Evolutionary conservation across 179 eudicot species (phyloP).

Genomic region (Beta lomatogona): DNA sequence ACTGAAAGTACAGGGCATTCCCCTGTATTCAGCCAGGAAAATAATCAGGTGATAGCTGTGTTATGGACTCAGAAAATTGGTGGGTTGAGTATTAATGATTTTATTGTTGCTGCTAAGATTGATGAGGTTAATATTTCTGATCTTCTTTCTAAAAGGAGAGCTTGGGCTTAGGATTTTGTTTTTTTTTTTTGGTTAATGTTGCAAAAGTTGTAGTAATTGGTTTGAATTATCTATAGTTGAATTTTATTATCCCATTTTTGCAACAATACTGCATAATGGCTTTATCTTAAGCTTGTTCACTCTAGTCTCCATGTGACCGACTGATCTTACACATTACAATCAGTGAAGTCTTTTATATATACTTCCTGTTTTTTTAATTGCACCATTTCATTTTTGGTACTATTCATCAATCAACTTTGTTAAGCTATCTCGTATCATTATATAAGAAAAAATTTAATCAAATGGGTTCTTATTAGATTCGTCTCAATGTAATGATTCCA

Average conservation of each 20-base stretch:
- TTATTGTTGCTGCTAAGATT: constrained; percentile 87
- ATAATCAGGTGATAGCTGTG: constrained; percentile 69
- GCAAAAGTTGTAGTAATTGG: background rate
- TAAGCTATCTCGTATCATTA: too few species aligned
- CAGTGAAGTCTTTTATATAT: too few species aligned
- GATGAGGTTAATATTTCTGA: constrained; percentile 74
- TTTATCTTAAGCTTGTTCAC: background rate
- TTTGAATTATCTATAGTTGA: background rate
- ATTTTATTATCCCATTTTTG: background rate
- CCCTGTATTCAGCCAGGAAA: constrained; percentile 56
- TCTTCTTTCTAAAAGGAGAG: constrained; percentile 77
- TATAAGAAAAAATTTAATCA: too few species aligned
- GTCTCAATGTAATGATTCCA: too few species aligned
- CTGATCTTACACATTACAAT: background rate
- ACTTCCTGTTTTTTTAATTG: too few species aligned
- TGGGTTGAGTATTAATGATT: constrained; percentile 87
- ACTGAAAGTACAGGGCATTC: constrained; percentile 59
- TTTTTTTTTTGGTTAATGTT: background rate
- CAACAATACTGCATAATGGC: background rate
- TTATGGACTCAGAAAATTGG: constrained; percentile 65
- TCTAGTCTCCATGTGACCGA: too few species aligned
- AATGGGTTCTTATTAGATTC: too few species aligned
- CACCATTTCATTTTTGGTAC: too few species aligned
- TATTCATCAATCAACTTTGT: too few species aligned
- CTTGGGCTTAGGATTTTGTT: constrained; percentile 63